These are phyloP conservation scores for Oenanthe javanica DNA, from an alignment of 140 eudicot species.

Conservation along the genomic window DNA sequence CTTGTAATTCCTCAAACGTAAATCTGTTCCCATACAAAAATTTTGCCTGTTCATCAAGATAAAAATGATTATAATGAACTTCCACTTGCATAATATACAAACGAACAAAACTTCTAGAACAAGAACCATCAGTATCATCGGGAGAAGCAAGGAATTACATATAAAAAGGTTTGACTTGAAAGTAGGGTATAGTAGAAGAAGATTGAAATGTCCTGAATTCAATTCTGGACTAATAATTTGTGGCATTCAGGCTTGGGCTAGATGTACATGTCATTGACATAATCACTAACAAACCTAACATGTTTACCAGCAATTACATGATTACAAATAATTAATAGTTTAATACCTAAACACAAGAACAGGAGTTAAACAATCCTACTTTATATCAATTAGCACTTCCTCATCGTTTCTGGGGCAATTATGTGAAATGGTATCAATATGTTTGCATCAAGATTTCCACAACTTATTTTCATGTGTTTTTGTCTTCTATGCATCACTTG, in stretches of 20 bases:
- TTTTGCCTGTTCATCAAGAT: slow-evolving; percentile 15
- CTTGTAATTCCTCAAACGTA: slow-evolving; percentile 43
- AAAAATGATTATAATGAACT: neutral
- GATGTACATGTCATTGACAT: neutral
- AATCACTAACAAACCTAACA: neutral
- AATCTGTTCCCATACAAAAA: slow-evolving; percentile 42
- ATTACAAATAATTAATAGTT: neutral
- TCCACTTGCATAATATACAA: neutral
- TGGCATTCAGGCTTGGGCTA: neutral
- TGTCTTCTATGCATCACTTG: neutral
- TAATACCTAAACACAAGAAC: neutral
- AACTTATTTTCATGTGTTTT: neutral
- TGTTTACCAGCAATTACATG: too few relatives aligned
- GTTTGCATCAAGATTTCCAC: neutral
- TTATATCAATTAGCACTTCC: neutral
- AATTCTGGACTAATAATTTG: neutral
- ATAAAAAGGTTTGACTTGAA: neutral
- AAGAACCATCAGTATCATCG: neutral
- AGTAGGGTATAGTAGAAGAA: neutral
- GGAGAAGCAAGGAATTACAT: neutral
- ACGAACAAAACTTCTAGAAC: neutral
- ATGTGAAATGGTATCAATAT: neutral
- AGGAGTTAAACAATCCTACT: neutral
- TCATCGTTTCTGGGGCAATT: neutral
- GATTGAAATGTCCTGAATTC: too few relatives aligned